Base-by-base conservation (phyloP, 169 alveolate genomes). In the Plasmodium gallinaceum region DNA sequence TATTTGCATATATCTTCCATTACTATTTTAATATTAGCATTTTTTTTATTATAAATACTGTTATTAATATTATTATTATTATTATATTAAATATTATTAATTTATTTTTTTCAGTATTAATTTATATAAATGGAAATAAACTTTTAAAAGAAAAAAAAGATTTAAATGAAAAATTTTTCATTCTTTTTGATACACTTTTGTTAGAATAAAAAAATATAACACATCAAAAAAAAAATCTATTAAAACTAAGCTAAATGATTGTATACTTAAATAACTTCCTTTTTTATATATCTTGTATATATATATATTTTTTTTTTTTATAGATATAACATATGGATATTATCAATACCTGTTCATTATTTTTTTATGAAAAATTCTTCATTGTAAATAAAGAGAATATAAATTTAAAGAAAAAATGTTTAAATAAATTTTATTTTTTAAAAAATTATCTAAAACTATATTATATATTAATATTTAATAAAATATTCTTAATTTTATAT, bases 91-190 rank as follows among this genome's bases (percentile, higher is more conserved):
- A 46, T 39, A 3, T 57, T 74, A 16, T 43, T 8, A 7, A 43
- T 52, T 43, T 54, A 9, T 45, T 72, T 12, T 24, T 20, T 12
- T 32, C 74, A 83, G 91, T 60, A 43, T 22, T 39, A 32, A 68
- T 68, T 26, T 58, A 83, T 61, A n/a, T 24, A 24, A 83, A 66
- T 61, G 22, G 74, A 60, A 83, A 66, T 26, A 68, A 71, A 68
- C 71, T 83, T 32, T 26, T 83, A 48, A 83, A 68, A 73, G 91
- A 83, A 46, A 83, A 83, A 51, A 69, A 42, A n/a, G 9, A 54
- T 5, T 1, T 43, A 26, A 39, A 54, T 16, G 91, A 83, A 32
- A 83, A 57, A 1, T 26, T 61, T 22, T 57, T 9, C 20, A 32
- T 66, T 10, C 42, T 68, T 22, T 71, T 68, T 39, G 85, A 83